Evolutionary conservation across 2,329 filamentous ascomycete genomes (phyloP), one percentile per base, ranked within the genome.

Genomic region (Pestalotiopsis sp.): DNA sequence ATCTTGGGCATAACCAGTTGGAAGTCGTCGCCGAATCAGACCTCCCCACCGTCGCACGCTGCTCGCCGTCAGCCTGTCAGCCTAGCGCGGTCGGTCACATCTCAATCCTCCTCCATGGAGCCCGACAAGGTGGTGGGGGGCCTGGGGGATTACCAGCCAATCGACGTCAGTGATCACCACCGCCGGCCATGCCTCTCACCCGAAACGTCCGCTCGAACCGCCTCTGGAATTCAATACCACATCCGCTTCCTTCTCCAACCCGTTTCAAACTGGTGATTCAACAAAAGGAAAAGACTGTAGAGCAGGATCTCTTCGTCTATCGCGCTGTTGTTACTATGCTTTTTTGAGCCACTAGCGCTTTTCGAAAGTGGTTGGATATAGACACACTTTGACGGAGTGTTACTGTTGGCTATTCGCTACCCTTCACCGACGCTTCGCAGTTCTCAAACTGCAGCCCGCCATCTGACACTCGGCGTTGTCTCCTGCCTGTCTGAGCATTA

Each of bases 281-380:
- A 45, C 62, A 52, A 14, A 1, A 36, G 31, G 25, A 61, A 52
- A 39, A 49, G 62, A 65, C 27, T 38, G 20, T 11, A 62, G 59
- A 38, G 62, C 62, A 45, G 62, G 62, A 38, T 65, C 57, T 61
- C 38, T 45, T 65, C 27, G 59, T 62, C 59, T 52, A 13, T n/a
- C 25, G n/a, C n/a, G 61, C 38, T 7, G 31, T 52, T 20, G 38
- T 65, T 12, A 49, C 12, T 27, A 65, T 65, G 62, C 38, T 45
- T 36, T 23, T 12, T 17, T 65, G 39, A 49, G 62, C 14, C 12
- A 13, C 38, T 36, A 17, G 13, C 38, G 23, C 9, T 65, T 27
- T 27, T 20, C 49, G 11, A 27, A 27, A 14, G 57, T n/a, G 57
- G 20, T 23, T 39, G 14, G 57, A 27, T 7, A 36, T 59, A 31